Base-by-base conservation (phyloP, 768 basidiomycete genomes). In the Cubamyces sp. region DNA sequence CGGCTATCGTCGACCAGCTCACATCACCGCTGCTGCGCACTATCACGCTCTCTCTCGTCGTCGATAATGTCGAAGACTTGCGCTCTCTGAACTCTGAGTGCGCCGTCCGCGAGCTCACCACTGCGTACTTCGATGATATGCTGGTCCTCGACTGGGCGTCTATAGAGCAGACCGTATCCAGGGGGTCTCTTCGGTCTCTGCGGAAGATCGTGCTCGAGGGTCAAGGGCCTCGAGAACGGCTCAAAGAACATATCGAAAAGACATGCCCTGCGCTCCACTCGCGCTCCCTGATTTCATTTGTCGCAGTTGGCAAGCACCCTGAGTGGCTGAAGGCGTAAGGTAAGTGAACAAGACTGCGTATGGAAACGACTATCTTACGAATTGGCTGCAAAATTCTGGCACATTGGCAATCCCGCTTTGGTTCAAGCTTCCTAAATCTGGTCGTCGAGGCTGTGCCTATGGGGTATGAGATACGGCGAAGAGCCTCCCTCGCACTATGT, bases 61-160 rank as follows among this genome's bases (percentile, higher is more conserved):
- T 67, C 39, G 69, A 73, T 54, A 59, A 64, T 34, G 60, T 71
- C 41, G 53, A 56, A 25, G 70, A 73, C 54, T 42, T 70, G 6
- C 65, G 66, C 14, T 61, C 66, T 0, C 60, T 70, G 9, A 67
- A 66, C 60, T 70, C 71, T 0, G 71, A 73, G 52, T 70, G 68
- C 51, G 66, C 66, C 4, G 69, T 67, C 7, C 67, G 68, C 1
- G 63, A 53, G 5, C 58, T 68, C 40, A 49, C 49, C 12, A 42
- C 51, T 5, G 67, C 64, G 5, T 57, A 54, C 39, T 71, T 70
- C 49, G 61, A 61, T 30, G 71, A 70, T 37, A 56, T 71, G 62
- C 41, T 48, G 1, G 61, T 56, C 1, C 50, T 72, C 14, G 67
- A 72, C 50, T 72, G 71, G 71, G 45, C 12, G 2, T 23, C 45